phyloP scores from a whole-genome alignment of 169 alveolate genomes.

The Plasmodium blacklocki region DNA sequence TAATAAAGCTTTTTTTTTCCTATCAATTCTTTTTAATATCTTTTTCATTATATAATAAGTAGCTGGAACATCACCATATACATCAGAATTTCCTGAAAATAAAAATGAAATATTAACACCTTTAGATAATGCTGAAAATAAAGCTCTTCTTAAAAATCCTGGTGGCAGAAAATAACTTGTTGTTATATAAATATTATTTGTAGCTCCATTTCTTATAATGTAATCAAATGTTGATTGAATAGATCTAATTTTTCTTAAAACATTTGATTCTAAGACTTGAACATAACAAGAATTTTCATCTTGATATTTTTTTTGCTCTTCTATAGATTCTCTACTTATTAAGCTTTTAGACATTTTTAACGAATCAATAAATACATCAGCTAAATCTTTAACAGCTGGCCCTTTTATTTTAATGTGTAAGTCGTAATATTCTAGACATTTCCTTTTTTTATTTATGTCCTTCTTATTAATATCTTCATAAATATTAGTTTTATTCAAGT shows the following conservation, averaged over 20 bases:
- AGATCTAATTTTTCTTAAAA: slow-evolving; percentile 76
- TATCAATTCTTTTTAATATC: slow-evolving; percentile 47
- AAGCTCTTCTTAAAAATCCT: slow-evolving; percentile 83
- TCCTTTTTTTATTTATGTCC: slow-evolving; percentile 38
- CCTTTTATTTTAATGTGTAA: slow-evolving; percentile 73
- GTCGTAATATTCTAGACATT: slow-evolving; percentile 71
- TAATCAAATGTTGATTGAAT: slow-evolving; percentile 73
- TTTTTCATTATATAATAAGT: slow-evolving; percentile 84
- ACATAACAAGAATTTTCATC: slow-evolving; percentile 79
- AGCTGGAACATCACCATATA: slow-evolving; percentile 86
- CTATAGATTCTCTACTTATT: slow-evolving; percentile 38
- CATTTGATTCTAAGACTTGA: slow-evolving; percentile 85
- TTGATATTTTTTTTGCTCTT: slow-evolving; percentile 48
- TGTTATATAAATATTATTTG: slow-evolving; percentile 80
- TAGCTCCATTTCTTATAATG: slow-evolving; percentile 79
- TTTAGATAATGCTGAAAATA: slow-evolving; percentile 81
- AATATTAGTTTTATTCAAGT: not conserved
- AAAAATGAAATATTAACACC: slow-evolving; percentile 82
- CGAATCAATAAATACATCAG: slow-evolving; percentile 79
- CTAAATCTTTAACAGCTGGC: slow-evolving; percentile 83
- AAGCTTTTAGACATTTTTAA: slow-evolving; percentile 76
- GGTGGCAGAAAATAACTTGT: slow-evolving; percentile 90
- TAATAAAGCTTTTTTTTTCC: not conserved
- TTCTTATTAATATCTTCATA: slow-evolving; percentile 1
- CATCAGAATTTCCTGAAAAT: slow-evolving; percentile 89